These are phyloP conservation scores for Luffa acutangula DNA, from an alignment of 306 rosid genomes.

Conservation along the genomic window DNA sequence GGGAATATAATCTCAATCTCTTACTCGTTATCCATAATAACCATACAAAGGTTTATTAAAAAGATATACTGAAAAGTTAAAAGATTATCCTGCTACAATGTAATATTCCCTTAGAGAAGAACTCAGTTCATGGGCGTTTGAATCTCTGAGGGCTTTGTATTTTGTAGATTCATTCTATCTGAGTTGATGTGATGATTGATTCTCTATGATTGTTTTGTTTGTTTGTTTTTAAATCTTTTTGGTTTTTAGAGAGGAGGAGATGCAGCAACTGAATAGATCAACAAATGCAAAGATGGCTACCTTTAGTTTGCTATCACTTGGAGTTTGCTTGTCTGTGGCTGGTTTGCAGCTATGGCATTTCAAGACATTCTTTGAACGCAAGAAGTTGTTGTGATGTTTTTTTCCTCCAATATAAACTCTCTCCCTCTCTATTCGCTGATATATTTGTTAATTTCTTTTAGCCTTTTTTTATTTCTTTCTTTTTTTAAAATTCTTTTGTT, in stretches of 20 bases:
- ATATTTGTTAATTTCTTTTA: neutral
- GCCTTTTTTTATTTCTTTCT: neutral
- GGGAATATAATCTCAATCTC: no score
- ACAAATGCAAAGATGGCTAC: slow-evolving; percentile 69
- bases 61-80: neutral
- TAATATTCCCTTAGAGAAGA: neutral
- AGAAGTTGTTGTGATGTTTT: slow-evolving; percentile 57
- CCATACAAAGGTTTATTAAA: neutral
- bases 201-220: neutral
- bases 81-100: neutral
- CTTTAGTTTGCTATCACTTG: slow-evolving; percentile 62
- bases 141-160: neutral
- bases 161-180: neutral
- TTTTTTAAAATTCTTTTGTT: neutral
- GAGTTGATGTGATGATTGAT: neutral
- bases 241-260: slow-evolving; percentile 68
- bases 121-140: neutral
- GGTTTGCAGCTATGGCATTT: slow-evolving; percentile 87
- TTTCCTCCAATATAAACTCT: neutral
- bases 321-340: slow-evolving; percentile 79
- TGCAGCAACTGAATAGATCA: slow-evolving; percentile 71
- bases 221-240: neutral
- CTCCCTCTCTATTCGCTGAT: slow-evolving; percentile 1
- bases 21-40: neutral
- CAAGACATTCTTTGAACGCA: slow-evolving; percentile 86